Base-by-base conservation (phyloP, 2,329 filamentous ascomycete genomes). In the Fusarium ambrosium region DNA sequence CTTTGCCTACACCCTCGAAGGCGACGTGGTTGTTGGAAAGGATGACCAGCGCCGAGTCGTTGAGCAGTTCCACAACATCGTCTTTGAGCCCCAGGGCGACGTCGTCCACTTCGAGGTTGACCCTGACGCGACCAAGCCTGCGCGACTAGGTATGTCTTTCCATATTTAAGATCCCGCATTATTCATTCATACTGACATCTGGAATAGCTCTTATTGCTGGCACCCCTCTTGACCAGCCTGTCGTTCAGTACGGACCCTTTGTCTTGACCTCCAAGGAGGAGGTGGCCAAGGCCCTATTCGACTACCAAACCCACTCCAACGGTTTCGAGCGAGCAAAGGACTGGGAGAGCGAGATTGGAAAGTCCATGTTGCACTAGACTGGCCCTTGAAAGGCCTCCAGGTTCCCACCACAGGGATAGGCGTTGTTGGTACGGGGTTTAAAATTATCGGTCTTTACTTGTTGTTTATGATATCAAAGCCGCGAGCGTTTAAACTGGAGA, bases 341-440 rank as follows among this genome's bases (percentile, higher is more conserved):
- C 34, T 98, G 95, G 95, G 85, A 92, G 83, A 95, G 93, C 80
- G 93, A 97, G 85, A 97, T 98, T 88, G 94, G 94, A 41, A 95
- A 95, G 88, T 87, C 87, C 16, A 94, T 94, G 92, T 83, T 80
- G 41, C 80, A 82, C 16, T 86, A 76, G 75, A 48, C 10, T 16
- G 18, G 3, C n/a, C 4, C 5, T n/a, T 18, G 3, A 11, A n/a
- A 7, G 14, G 18, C 39, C 10, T 37, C 11, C 41, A 64, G 27
- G 29, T 58, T 48, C 3, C 34, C 20, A 58, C 24, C 16, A 39
- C 7, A 36, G 10, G 6, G 11, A 59, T 36, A 41, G 74, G 77
- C 69, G 75, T 79, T 79, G 43, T 58, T 66, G 36, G 45, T 48
- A 27, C 8, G 16, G 53, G 48, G 68, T 36, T 22, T 22, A 20